phyloP scores from a whole-genome alignment of 768 basidiomycete genomes.

The Termitomyces sp. region DNA sequence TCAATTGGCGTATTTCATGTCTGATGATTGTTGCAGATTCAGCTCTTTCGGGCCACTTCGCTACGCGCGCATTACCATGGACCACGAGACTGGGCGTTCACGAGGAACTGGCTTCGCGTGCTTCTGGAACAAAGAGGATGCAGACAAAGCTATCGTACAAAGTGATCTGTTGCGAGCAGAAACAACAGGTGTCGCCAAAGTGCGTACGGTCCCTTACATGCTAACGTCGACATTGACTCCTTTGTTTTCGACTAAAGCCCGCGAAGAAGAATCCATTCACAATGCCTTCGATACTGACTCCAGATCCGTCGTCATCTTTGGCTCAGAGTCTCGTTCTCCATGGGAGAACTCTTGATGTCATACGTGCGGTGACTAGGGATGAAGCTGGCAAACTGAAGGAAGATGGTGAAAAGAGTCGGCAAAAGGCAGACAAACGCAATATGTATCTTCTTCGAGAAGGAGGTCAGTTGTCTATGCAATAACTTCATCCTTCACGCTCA shows the following conservation, averaged over 20 bases:
- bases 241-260: constrained; percentile 29
- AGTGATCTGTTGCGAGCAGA: constrained; percentile 70
- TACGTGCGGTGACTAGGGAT: constrained; percentile 87
- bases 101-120: constrained; percentile 96
- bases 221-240: not conserved
- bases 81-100: constrained; percentile 78
- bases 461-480: constrained; percentile 47
- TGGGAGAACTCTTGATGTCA: constrained; percentile 89
- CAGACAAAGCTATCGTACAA: constrained; percentile 80
- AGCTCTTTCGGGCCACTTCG: constrained; percentile 88
- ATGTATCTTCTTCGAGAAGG: constrained; percentile 96
- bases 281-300: constrained; percentile 85
- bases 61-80: constrained; percentile 89
- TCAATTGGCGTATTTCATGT: not conserved
- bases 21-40: constrained; percentile 52
- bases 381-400: constrained; percentile 87
- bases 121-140: constrained; percentile 93
- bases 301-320: constrained; percentile 85
- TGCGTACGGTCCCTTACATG: constrained; percentile 16
- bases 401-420: constrained; percentile 76
- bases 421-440: constrained; percentile 93
- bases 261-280: constrained; percentile 83
- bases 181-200: constrained; percentile 45
- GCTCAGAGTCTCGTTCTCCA: constrained; percentile 85
- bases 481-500: not conserved